Base-by-base conservation (phyloP, 768 basidiomycete species). In the Termitomyces sp. region DNA sequence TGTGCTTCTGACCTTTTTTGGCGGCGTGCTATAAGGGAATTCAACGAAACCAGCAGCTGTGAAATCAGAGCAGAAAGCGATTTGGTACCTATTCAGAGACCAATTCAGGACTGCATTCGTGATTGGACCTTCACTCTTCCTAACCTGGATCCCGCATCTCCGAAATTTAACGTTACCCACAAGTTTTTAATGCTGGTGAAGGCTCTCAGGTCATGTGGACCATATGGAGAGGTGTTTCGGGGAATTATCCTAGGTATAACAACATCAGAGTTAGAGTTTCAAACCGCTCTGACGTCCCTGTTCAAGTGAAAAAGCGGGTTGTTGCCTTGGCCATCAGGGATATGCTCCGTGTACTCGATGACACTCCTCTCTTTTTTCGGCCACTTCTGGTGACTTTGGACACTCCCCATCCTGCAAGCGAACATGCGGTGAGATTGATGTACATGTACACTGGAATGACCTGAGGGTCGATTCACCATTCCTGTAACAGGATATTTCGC, bases 1-100 rank as follows among this genome's bases (percentile, higher is more conserved):
- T 91, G 86, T 63, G 89, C 87, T 50, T 77, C 85, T 40, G 88
- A 91, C 63, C 72, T 90, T 38, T 73, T 87, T 51, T 92, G 88
- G 89, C 77, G 85, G 62, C 79, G 78, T 46, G 79, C 79, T 23
- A 62, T 81, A 49, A 79, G 74, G 61, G 74, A 75, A 5, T 70
- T 76, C 35, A 77, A 79, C 53, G 58, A 65, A n/a, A 67, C 69
- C n/a, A 71, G 70, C 51, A 68, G 74, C 50, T 73, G 72, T 6
- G 72, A 78, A 18, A 68, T 72, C n/a, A 70, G 73, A 47, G 75
- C 75, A 7, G 71, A 70, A 26, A 64, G 68, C 47, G 64, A 72
- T 50, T 64, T 66, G 30, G 61, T 58, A 33, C 62, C 64, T 57
- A 63, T 68, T 52, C 67, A 61, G 64, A 44, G 47, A 8, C 23